Evolutionary conservation across 2,329 filamentous ascomycete genomes (phyloP).

Genomic region (Diaporthe sp.): DNA sequence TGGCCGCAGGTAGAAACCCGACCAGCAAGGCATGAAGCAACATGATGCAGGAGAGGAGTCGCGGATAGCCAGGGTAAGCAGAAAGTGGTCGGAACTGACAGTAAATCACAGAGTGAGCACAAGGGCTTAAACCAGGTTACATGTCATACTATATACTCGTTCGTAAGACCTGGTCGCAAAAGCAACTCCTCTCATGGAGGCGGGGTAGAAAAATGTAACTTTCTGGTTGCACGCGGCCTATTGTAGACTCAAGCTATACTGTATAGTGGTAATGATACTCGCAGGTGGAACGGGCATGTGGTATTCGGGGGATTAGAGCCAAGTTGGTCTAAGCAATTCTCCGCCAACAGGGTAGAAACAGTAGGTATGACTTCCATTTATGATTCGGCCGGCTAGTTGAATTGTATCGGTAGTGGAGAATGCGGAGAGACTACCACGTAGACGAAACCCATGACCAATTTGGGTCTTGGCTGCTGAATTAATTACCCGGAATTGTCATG

Average conservation of each 20-base stretch:
- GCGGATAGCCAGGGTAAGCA: neutral
- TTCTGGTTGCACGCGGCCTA: neutral
- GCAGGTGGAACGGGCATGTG: neutral
- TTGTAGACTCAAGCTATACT: neutral
- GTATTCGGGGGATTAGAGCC: neutral
- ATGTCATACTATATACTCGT: neutral
- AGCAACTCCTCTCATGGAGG: neutral
- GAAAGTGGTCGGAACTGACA: neutral
- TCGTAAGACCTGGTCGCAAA: neutral
- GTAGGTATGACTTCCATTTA: neutral
- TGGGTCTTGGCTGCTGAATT: constrained; percentile 2
- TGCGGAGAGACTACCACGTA: constrained; percentile 9
- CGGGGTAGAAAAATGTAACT: neutral
- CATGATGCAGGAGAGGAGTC: neutral
- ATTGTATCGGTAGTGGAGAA: constrained; percentile 14
- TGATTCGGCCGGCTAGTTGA: neutral
- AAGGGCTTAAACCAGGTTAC: neutral
- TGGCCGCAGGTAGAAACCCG: neutral
- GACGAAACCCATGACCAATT: constrained; percentile 1
- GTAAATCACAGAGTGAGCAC: neutral
- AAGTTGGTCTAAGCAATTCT: neutral
- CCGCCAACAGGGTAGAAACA: constrained; percentile 9
- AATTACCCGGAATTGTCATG: neutral
- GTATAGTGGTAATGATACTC: neutral
- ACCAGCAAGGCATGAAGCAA: neutral